Base-by-base conservation (phyloP, 164 flowering plant species). In the Annona cherimola region DNA sequence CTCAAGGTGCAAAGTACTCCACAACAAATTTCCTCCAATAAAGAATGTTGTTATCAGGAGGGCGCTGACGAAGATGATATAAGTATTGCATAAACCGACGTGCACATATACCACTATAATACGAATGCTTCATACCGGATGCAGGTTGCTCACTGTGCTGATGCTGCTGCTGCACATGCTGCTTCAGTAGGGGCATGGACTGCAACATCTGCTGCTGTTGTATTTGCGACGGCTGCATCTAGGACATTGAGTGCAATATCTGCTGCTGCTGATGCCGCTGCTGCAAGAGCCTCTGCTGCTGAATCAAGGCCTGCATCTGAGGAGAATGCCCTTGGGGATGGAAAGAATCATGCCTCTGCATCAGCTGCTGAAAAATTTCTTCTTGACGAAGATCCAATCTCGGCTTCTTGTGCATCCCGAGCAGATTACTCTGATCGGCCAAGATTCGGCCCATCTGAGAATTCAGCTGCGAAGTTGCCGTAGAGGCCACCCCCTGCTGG, bases 1-100 rank as follows among this genome's bases (percentile, higher is more conserved):
- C 97, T 74, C 92, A 91, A 65, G 97, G 97, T 77, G 96, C 84
- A 74, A 84, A 93, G 78, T 95, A 95, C 77, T 95, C 97, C 1
- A 89, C 84, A 45, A 95, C 96, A 82, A 95, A 91, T 74, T 91
- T 95, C 81, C 90, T 90, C 99, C 99, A 95, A 76, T 93, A 95
- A 63, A 87, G 79, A 79, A 95, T 90, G 44, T 79, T 70, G 77
- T 90, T 95, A 12, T 90, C 99, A 55, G 88, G 64, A 39, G 98
- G 97, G 39, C 91, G 83, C 69, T 93, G 94, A 42, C 95, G 80
- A 74, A 91, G 98, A 76, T 96, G 99, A 85, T 89, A 96, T 35
- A 96, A 70, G 76, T 93, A 96, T 68, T 96, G 97, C 99, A 93
- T 96, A 69, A 95, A 69, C 65, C 97, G 82, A 41, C 97, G 94